These are phyloP conservation scores for Raddia distichophylla DNA, from an alignment of 176 grass and related monocot genomes.

Conservation along the genomic window DNA sequence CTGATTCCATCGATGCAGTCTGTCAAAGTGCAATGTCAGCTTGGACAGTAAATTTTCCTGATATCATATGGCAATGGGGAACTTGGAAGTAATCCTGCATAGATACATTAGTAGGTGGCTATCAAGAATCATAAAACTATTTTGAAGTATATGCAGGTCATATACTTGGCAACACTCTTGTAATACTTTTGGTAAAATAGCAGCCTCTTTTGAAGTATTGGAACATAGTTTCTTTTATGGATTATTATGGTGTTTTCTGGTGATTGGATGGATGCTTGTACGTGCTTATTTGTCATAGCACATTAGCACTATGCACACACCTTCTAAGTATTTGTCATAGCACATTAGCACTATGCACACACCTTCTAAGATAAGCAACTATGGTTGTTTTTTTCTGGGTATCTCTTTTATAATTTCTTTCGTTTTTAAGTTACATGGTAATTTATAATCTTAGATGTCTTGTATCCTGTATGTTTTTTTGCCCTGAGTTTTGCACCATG, in stretches of 20 bases:
- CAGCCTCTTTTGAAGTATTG: neutral
- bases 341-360: slow-evolving; percentile 1
- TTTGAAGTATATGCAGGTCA: too few species aligned
- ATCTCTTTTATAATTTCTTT: neutral
- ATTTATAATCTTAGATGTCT: neutral
- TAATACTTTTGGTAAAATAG: neutral
- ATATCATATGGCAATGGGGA: slow-evolving; percentile 61
- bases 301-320: slow-evolving; percentile 1
- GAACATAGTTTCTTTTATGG: neutral
- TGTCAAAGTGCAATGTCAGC: neutral
- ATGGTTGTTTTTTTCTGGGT: neutral
- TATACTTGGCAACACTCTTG: neutral
- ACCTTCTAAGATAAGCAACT: neutral
- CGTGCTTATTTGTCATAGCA: neutral
- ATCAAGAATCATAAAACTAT: neutral
- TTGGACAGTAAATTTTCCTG: slow-evolving; percentile 43
- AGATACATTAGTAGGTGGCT: neutral
- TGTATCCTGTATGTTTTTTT: neutral
- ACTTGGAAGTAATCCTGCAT: slow-evolving; percentile 32
- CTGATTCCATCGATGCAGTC: slow-evolving; percentile 19
- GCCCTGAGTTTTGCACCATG: neutral
- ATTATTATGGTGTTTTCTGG: neutral
- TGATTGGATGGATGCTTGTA: neutral
- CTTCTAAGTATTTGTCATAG: neutral
- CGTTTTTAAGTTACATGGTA: neutral